Conservation (phyloP, 2,329 filamentous ascomycete species). For the Xylaria sp. region DNA sequence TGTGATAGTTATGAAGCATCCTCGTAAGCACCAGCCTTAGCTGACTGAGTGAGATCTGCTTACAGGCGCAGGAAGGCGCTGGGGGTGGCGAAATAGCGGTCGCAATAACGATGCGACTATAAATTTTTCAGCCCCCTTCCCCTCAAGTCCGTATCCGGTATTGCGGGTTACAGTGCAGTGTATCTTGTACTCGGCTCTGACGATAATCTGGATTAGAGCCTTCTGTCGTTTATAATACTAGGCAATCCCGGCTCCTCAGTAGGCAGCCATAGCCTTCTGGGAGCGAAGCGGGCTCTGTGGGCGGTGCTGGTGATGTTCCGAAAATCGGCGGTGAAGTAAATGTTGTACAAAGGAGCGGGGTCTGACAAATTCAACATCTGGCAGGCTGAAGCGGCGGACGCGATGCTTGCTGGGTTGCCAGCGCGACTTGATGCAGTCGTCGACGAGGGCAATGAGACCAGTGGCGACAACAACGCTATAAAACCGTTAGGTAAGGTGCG, state of each 20-base stretch:
- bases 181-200: constrained; percentile 17
- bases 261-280: constrained; percentile 52
- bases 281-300: constrained; percentile 53
- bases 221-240: constrained; percentile 34
- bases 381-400: constrained; percentile 53
- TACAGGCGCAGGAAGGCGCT: constrained; percentile 15
- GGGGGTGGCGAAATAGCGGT: constrained; percentile 15
- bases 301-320: constrained; percentile 49
- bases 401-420: constrained; percentile 67
- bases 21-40: constrained; percentile 21
- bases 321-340: constrained; percentile 56
- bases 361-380: constrained; percentile 48
- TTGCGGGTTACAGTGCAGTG: constrained; percentile 14
- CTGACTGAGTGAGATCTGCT: constrained; percentile 13
- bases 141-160: constrained; percentile 25
- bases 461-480: constrained; percentile 85
- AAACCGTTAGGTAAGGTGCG: constrained; percentile 40
- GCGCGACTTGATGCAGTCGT: constrained; percentile 87
- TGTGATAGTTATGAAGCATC: not conserved
- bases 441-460: constrained; percentile 87
- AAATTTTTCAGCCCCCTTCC: constrained; percentile 6
- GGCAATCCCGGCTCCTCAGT: constrained; percentile 44
- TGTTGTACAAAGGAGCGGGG: constrained; percentile 54
- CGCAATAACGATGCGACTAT: constrained; percentile 14
- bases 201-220: constrained; percentile 29